Base-by-base conservation (phyloP, 805 yeast genomes). In the Yamadazyma philogaea region DNA sequence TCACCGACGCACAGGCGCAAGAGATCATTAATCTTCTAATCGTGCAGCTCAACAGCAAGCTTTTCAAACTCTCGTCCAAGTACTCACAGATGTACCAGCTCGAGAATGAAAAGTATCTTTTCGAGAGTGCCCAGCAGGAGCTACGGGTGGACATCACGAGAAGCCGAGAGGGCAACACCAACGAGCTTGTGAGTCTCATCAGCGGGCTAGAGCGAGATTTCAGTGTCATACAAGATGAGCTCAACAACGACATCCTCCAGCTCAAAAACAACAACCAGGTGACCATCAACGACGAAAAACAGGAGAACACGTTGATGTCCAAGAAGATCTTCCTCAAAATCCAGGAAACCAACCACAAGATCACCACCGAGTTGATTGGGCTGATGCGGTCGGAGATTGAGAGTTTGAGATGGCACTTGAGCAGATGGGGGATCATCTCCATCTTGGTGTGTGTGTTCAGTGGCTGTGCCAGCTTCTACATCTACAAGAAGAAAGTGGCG, bases 91-190 rank as follows among this genome's bases (percentile, higher is more conserved):
- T 64, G 20, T 79, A 80, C 47, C 96, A 88, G 51, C 65, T 88
- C 12, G 96, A 90, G 49, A 91, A 90, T 54, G 96, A 91, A 54
- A 76, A 79, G 17, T 93, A 91, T 57, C 64, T 93, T 11, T 90
- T 88, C 60, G 91, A 89, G 57, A 95, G 96, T 24, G 96, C 96
- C 0, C 87, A 87, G 47, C 83, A 90, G 42, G 98, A 91, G 60
- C 64, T 91, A 28, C 64, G 84, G 37, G 87, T 84, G 34, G 96
- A 89, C 53, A 78, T 89, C 18, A 80, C 83, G 31, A 74, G 82
- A 31, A 76, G 84, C 22, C 68, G 97, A 50, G 89, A 84, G 48
- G 67, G 71, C 10, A 86, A 87, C 47, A 69, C 84, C 41, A 81
- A 81, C 50, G 83, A 81, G 40, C 70, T 83, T 40, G 79, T 84